Base-by-base conservation (phyloP, 805 yeast genomes). In the Sugiyamaella marilandica region DNA sequence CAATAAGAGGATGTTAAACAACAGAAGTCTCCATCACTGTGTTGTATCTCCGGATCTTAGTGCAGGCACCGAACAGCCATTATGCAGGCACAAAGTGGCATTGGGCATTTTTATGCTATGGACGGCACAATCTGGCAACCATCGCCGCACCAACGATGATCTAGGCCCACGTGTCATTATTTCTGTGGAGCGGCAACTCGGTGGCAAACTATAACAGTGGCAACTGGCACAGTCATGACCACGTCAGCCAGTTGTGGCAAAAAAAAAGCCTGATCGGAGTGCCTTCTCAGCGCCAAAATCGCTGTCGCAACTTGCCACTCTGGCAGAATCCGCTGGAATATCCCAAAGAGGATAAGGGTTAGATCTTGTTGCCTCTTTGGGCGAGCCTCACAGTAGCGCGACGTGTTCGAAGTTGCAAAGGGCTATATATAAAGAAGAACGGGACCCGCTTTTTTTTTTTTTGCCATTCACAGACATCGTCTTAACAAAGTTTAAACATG, bases 361-460 rank as follows among this genome's bases (percentile, higher is more conserved):
- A n/a, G 43, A 11, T 11, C 14, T 5, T 11, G 19, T 39, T 13
- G 14, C 43, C 43, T 13, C 2, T 14, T 39, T 16, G 24, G 43
- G 43, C 43, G 13, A 39, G 43, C 43, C 43, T 39, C 43, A 39
- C 43, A 16, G 43, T 39, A 39, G 13, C 43, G 43, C 43, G 43
- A 39, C 43, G 43, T 39, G 43, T 39, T 39, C 43, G 43, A 16
- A 39, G 24, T 16, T n/a, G 24, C 11, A 16, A 10, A 21, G 14
- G 43, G 43, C 21, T 39, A 39, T 39, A 39, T 39, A 39, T 14
- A 39, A 39, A 21, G 14, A 5, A 13, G 8, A 39, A 7, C 39
- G 8, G 19, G 43, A 21, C 43, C 43, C 19, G 21, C 14, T 14
- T 39, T 39, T 39, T 24, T 24, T 24, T 24, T 24, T 24, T 24